Base-by-base conservation (phyloP, 1,284 basidiomycete genomes). In the Flammula alnicola region DNA sequence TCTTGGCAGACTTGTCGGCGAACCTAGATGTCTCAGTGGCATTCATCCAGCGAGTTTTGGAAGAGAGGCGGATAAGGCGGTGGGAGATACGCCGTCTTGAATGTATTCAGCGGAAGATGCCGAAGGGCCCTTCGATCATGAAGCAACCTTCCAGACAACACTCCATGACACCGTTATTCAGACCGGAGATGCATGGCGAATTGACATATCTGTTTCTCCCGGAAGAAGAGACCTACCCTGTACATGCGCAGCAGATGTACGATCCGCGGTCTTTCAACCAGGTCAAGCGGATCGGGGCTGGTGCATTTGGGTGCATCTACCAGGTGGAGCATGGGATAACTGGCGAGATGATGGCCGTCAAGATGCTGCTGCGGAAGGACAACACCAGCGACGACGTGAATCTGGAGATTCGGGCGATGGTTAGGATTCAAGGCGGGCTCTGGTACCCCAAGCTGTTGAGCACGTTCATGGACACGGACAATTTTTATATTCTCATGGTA, bases 401-500 rank as follows among this genome's bases (percentile, higher is more conserved):
- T 38, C 23, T 47, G 11, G 58, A 59, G 42, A 46, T 59, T 11
- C 45, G 55, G 3, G 58, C 55, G 2, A 49, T 57, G 40, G 11
- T 50, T 17, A 51, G 53, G 8, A 30, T 55, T 1, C 58, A 55
- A 19, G 45, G 30, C 3, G 25, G 19, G 2, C 19, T 19, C 3
- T 59, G 53, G 51, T 57, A 38, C 14, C 53, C 58, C 17, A 52
- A 41, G 35, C 12, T 59, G 5, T 40, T 51, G 29, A 47, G 58
- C 31, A 52, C 55, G 14, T 57, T 54, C 26, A 50, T 46, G 42
- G 49, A 57, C 23, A 19, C 12, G 10, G 23, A 47, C 2, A 44
- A 44, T n/a, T 55, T 51, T 35, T 56, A 57, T 42, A 54, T 59
- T 19, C 27, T 59, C 11, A 59, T 59, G 58, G 58, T 59, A 22